phyloP scores from a whole-genome alignment of 352 stramenopile species.

The Phytophthora sansomeana region DNA sequence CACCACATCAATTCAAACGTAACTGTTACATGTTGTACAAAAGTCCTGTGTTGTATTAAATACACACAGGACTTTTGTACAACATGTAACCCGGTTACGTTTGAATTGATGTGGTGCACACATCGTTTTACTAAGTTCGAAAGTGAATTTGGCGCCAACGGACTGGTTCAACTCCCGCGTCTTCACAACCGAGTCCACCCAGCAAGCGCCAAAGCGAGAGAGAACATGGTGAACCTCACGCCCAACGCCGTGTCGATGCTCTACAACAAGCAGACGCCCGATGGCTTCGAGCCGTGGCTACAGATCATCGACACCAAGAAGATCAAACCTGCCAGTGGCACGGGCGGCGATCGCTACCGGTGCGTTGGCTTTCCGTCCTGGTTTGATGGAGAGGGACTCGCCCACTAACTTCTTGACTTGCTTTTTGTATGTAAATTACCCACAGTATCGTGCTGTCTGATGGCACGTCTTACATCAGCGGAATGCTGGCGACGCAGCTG shows the following conservation, averaged over 20 bases:
- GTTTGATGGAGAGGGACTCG: constrained; percentile 1
- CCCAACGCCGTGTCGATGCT: constrained; percentile 86
- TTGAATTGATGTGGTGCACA: constrained; percentile 1
- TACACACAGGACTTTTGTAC: neutral
- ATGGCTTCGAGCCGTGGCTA: constrained; percentile 89
- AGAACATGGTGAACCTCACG: constrained; percentile 85
- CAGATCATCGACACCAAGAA: constrained; percentile 91
- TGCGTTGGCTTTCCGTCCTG: constrained; percentile 10
- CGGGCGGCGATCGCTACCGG: constrained; percentile 81
- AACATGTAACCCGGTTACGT: neutral
- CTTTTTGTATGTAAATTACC: constrained; percentile 4
- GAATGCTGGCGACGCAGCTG: constrained; percentile 88
- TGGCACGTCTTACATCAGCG: constrained; percentile 82
- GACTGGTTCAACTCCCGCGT: constrained; percentile 1
- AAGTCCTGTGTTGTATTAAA: neutral
- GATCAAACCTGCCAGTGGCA: constrained; percentile 83
- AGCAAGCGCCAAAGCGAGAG: constrained; percentile 1
- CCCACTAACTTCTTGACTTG: constrained; percentile 8
- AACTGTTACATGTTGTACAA: too few species aligned
- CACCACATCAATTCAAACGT: too few species aligned
- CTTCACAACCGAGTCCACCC: constrained; percentile 14
- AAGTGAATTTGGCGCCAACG: constrained; percentile 38
- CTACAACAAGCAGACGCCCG: constrained; percentile 84
- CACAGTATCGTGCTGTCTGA: constrained; percentile 83
- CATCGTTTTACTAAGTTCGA: constrained; percentile 5